These are phyloP conservation scores for Pythium dissotocum DNA, from an alignment of 352 stramenopile species.

Conservation along the genomic window DNA sequence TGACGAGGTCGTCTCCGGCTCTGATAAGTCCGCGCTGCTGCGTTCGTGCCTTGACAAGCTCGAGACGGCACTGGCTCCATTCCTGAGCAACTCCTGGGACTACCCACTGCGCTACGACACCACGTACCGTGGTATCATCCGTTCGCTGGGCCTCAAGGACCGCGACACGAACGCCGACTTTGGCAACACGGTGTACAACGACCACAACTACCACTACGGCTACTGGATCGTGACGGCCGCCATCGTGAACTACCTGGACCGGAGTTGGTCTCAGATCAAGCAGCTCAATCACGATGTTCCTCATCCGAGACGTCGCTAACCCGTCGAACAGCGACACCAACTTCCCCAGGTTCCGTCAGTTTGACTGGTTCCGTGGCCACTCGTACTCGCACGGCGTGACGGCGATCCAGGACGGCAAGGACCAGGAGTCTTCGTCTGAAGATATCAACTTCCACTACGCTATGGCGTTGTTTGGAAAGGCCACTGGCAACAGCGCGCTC, in stretches of 20 bases:
- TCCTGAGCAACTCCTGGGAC: slow-evolving; percentile 46
- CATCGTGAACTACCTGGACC: slow-evolving; percentile 56
- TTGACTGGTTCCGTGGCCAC: slow-evolving; percentile 72
- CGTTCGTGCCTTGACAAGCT: slow-evolving; percentile 48
- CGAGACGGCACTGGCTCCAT: slow-evolving; percentile 44
- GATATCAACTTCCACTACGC: slow-evolving; percentile 60
- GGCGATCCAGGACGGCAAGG: slow-evolving; percentile 59
- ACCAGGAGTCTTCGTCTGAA: slow-evolving; percentile 69
- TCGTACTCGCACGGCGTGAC: slow-evolving; percentile 74
- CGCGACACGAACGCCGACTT: slow-evolving; percentile 56
- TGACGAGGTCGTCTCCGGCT: neutral
- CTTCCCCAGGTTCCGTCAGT: slow-evolving; percentile 58
- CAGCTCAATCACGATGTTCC: slow-evolving; percentile 44
- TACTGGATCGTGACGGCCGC: slow-evolving; percentile 58
- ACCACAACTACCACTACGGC: slow-evolving; percentile 73
- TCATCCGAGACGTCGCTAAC: slow-evolving; percentile 67
- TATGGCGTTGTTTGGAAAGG: slow-evolving; percentile 51
- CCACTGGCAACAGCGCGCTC: slow-evolving; percentile 38
- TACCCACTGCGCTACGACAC: slow-evolving; percentile 57
- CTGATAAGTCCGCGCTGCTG: slow-evolving; percentile 36
- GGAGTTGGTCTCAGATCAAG: slow-evolving; percentile 40
- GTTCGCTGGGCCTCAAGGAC: slow-evolving; percentile 45
- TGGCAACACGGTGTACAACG: slow-evolving; percentile 72
- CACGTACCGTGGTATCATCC: slow-evolving; percentile 60
- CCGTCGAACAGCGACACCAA: slow-evolving; percentile 34